Percentiles rank a stretch among this genome's conserved stretches.
These are phyloP conservation scores for Phytophthora fragariae DNA, from an alignment of 352 stramenopile species.

Conservation along the genomic window DNA sequence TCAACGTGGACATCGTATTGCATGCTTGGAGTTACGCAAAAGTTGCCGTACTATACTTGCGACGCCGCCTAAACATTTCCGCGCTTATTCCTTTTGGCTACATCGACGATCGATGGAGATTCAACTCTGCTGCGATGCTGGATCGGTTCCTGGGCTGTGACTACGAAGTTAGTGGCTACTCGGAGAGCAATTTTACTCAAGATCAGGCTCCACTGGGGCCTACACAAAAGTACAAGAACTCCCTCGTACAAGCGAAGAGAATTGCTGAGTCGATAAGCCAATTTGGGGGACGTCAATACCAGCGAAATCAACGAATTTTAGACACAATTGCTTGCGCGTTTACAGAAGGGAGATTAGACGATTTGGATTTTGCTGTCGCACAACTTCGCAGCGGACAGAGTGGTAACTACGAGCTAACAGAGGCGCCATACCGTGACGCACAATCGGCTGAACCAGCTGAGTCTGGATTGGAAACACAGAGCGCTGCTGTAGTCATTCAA, in stretches of 20 bases:
- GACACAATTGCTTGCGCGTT: background rate
- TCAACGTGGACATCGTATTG: background rate
- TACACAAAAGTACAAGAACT: background rate
- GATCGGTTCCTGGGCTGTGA: background rate
- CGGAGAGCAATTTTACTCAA: background rate
- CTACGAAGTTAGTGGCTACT: background rate
- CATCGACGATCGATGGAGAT: background rate
- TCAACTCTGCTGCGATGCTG: constrained; percentile 12
- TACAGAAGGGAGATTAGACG: background rate
- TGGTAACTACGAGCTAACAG: no score
- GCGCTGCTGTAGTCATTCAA: no score
- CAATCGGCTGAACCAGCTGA: no score
- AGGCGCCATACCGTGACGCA: no score
- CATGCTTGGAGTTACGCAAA: constrained; percentile 4
- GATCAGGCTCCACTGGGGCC: no score
- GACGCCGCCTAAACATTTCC: background rate
- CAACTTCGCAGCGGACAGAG: no score
- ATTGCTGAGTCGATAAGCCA: background rate
- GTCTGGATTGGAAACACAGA: no score
- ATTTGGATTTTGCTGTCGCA: background rate
- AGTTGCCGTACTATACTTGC: constrained; percentile 11
- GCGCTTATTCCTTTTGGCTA: background rate
- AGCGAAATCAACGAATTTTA: background rate
- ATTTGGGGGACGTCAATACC: background rate
- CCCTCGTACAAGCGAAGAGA: background rate